Percentiles rank a stretch among this genome's conserved stretches.
These are phyloP conservation scores for Bauhinia variegata DNA, from an alignment of 306 rosid genomes.

Conservation along the genomic window DNA sequence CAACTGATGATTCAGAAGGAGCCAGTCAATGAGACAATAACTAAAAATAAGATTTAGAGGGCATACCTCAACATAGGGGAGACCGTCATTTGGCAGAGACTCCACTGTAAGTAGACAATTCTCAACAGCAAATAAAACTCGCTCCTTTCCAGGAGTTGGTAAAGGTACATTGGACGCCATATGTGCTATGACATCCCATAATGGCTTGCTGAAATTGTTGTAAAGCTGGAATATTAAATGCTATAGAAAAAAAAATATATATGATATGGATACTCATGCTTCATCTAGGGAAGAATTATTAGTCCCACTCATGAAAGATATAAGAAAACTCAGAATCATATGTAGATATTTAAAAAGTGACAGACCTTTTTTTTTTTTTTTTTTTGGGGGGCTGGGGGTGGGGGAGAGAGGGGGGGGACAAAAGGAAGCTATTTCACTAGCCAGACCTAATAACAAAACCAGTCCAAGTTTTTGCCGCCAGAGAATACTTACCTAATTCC, in stretches of 20 bases:
- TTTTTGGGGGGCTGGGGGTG: too few relatives aligned
- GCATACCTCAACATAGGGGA: constrained; percentile 85
- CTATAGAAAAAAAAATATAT: constrained; percentile 43
- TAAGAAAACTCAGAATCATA: constrained; percentile 14
- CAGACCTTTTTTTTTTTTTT: too few relatives aligned
- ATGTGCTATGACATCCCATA: constrained; percentile 87
- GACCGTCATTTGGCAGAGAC: constrained; percentile 91
- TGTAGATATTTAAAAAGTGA: constrained; percentile 21
- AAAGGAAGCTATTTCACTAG: constrained; percentile 17
- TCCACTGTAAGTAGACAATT: constrained; percentile 82
- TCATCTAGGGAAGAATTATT: constrained; percentile 29
- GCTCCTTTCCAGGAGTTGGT: constrained; percentile 94
- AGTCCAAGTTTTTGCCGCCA: constrained; percentile 31
- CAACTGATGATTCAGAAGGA: constrained; percentile 38
- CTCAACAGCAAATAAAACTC: constrained; percentile 84
- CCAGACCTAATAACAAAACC: constrained; percentile 32
- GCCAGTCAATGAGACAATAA: constrained; percentile 21
- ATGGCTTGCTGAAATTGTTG: constrained; percentile 83
- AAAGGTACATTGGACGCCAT: constrained; percentile 81
- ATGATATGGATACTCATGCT: constrained; percentile 31
- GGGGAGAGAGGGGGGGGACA: too few relatives aligned
- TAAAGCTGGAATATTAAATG: constrained; percentile 48
- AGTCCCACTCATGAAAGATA: constrained; percentile 28
- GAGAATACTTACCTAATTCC: constrained; percentile 82
- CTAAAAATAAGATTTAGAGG: constrained; percentile 23